Evolutionary conservation across 2,329 filamentous ascomycete genomes (phyloP), one percentile per base, ranked within the genome.

Genomic region (Purpureocillium takamizusanense): DNA sequence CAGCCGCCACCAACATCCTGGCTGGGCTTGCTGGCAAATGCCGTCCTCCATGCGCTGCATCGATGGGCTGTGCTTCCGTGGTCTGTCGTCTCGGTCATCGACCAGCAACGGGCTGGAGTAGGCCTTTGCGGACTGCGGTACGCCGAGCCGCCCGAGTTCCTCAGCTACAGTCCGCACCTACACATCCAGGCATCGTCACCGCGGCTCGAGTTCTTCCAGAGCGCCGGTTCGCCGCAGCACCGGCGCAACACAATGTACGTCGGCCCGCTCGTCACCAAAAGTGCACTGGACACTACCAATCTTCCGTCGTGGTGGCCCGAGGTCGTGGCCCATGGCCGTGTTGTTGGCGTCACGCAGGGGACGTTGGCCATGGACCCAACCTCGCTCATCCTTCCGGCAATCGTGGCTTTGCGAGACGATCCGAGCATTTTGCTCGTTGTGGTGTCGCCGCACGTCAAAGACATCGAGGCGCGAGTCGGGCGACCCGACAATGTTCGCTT

Each of bases 131-230:
- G 44, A 3, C 47, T 63, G 4, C 43, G 49, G 2, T 54, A 47
- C n/a, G 54, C 54, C 4, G 51, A 61, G 16, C 43, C 55, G 1
- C 40, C 47, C 14, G 60, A 62, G 37, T 44, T 46, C 14, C 63
- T 55, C 40, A 52, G 43, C 6, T 63, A 63, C 42, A 62, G 60
- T 40, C 54, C 58, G 8, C 53, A 55, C 40, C 47, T 65, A 39
- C 62, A 65, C 41, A 59, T 65, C 14, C 59, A 62, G 25, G 59
- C 60, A 0, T 63, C 60, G 1, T 61, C 55, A 11, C 46, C 55
- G 0, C 48, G 41, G 0, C 37, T 63, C 16, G 60, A 63, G 36
- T 63, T 61, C 23, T 36, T 44, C 7, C 45, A 52, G 7, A 41
- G 46, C 3, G 54, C 55, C 2, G 51, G 51, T 14, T 45, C 51